Percentiles rank a stretch among this genome's conserved stretches.
phyloP scores from a whole-genome alignment of 1,284 basidiomycete genomes.

The Austroboletus rostrupii region DNA sequence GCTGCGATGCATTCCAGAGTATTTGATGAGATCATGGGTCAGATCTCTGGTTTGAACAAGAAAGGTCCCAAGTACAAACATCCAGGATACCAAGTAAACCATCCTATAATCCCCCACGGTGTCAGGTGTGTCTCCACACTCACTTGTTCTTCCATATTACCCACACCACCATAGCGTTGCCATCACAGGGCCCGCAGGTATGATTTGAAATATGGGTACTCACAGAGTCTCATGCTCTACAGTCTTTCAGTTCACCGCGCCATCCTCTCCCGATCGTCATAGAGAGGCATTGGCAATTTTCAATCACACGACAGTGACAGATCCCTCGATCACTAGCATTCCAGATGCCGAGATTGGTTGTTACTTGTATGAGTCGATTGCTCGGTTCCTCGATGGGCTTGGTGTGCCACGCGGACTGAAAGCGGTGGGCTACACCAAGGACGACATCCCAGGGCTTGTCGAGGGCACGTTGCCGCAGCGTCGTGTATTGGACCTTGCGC shows the following conservation, averaged over 20 bases:
- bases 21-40: constrained; percentile 7
- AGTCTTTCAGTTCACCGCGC: constrained; percentile 93
- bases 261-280: constrained; percentile 87
- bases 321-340: constrained; percentile 69
- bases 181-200: constrained; percentile 81
- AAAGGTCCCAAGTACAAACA: constrained; percentile 86
- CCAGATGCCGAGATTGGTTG: constrained; percentile 81
- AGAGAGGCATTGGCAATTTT: constrained; percentile 88
- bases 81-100: constrained; percentile 75
- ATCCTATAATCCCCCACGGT: constrained; percentile 92
- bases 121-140: constrained; percentile 50
- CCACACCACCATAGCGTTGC: constrained; percentile 53
- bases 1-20: constrained; percentile 1
- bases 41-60: constrained; percentile 96
- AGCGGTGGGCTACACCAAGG: constrained; percentile 76
- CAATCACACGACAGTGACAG: constrained; percentile 57
- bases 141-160: not conserved
- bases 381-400: constrained; percentile 83
- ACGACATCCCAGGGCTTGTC: constrained; percentile 68
- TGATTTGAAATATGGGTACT: constrained; percentile 9
- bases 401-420: constrained; percentile 87
- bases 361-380: constrained; percentile 86
- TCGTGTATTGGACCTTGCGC: constrained; percentile 83
- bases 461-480: constrained; percentile 87
- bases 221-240: not conserved